phyloP scores from a whole-genome alignment of 352 stramenopile genomes.

The Blastocystis sp. region DNA sequence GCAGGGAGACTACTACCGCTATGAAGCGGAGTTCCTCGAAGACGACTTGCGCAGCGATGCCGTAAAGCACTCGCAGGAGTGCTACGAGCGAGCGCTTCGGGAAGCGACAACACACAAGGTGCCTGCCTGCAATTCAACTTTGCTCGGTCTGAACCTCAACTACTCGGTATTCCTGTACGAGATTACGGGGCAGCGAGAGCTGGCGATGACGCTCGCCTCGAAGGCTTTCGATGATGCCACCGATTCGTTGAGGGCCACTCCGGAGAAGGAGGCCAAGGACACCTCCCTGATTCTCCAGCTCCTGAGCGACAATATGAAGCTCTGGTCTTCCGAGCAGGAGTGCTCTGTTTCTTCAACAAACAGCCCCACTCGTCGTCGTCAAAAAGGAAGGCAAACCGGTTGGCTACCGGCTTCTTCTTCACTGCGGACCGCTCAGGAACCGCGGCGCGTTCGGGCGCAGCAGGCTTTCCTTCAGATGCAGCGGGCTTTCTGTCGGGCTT shows the following conservation, averaged over 20 bases:
- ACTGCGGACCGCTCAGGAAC: no score
- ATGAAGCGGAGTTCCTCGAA: slow-evolving; percentile 94
- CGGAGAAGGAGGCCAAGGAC: slow-evolving; percentile 72
- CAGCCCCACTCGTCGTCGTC: no score
- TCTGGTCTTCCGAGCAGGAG: slow-evolving; percentile 71
- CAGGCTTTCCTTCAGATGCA: no score
- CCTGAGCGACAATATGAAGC: slow-evolving; percentile 72
- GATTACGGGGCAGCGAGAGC: slow-evolving; percentile 90
- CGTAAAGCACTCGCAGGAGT: slow-evolving; percentile 23
- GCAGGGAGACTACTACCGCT: slow-evolving; percentile 99
- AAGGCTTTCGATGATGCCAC: slow-evolving; percentile 73
- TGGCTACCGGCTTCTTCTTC: neutral
- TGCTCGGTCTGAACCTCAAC: slow-evolving; percentile 95
- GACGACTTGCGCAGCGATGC: slow-evolving; percentile 89
- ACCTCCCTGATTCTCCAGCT: slow-evolving; percentile 72
- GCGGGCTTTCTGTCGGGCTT: neutral
- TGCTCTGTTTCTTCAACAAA: neutral
- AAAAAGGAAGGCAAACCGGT: slow-evolving; percentile 45
- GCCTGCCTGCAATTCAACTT: slow-evolving; percentile 93
- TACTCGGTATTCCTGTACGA: slow-evolving; percentile 98
- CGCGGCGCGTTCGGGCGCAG: no score
- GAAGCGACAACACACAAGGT: slow-evolving; percentile 79
- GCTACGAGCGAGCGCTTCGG: slow-evolving; percentile 19
- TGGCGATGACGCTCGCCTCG: slow-evolving; percentile 70
- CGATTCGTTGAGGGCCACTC: slow-evolving; percentile 56